phyloP scores from a whole-genome alignment of 2,329 filamentous ascomycete genomes.

The Stagonosporopsis rhizophila region DNA sequence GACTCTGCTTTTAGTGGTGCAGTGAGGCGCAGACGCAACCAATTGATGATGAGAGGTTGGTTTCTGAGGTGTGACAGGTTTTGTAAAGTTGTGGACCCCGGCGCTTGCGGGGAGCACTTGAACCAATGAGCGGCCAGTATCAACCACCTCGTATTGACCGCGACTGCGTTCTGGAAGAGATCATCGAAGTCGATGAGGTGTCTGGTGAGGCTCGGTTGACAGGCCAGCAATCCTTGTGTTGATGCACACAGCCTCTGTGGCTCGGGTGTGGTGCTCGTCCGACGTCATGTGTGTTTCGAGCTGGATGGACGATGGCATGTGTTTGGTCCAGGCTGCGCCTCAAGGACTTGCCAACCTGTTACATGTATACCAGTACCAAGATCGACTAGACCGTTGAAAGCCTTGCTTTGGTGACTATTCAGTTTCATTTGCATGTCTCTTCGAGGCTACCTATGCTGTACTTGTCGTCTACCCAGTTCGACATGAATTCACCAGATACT shows the following conservation, averaged over 20 bases:
- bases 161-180: conserved; percentile 15
- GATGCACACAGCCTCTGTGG: conserved; percentile 25
- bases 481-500: background rate
- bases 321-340: conserved; percentile 17
- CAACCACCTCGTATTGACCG: conserved; percentile 21
- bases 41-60: conserved; percentile 35
- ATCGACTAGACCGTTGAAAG: background rate
- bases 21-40: conserved; percentile 42
- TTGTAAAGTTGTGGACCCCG: conserved; percentile 21
- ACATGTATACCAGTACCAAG: conserved; percentile 7
- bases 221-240: background rate
- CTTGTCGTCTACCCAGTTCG: background rate
- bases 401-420: background rate
- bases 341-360: conserved; percentile 1
- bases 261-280: conserved; percentile 4
- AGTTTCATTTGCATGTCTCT: background rate
- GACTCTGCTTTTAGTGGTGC: conserved; percentile 34
- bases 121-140: conserved; percentile 34
- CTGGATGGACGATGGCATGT: background rate
- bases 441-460: background rate
- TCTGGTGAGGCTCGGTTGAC: conserved; percentile 19
- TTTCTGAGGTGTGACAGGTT: conserved; percentile 37
- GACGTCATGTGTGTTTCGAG: conserved; percentile 15
- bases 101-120: conserved; percentile 35
- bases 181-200: conserved; percentile 13